phyloP scores from a whole-genome alignment of 2,329 filamentous ascomycete species.

The Leptosphaerulina australis region DNA sequence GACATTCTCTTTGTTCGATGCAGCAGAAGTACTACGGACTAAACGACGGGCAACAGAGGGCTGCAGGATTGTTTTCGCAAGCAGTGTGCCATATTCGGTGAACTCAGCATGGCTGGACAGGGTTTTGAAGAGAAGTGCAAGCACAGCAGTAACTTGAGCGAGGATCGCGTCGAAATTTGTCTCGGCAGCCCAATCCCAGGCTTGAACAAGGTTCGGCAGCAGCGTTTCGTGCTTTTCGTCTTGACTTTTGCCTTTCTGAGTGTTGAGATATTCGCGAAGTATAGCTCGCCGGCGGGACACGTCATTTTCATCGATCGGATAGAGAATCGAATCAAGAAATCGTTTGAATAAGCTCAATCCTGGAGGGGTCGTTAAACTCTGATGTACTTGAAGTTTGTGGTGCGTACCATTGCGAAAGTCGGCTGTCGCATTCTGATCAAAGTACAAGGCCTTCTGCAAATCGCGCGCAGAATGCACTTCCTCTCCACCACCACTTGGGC shows the following conservation, averaged over 20 bases:
- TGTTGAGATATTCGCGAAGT: slow-evolving; percentile 71
- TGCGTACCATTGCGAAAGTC: slow-evolving; percentile 40
- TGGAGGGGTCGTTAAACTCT: slow-evolving; percentile 44
- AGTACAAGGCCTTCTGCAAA: slow-evolving; percentile 45
- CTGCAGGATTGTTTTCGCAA: slow-evolving; percentile 82
- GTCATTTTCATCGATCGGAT: slow-evolving; percentile 60
- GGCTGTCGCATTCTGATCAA: slow-evolving; percentile 44
- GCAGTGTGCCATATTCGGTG: slow-evolving; percentile 72
- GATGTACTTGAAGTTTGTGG: background rate
- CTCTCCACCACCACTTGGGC: slow-evolving; percentile 27
- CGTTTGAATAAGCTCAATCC: slow-evolving; percentile 72
- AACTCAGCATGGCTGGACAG: slow-evolving; percentile 77
- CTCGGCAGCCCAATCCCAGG: slow-evolving; percentile 82
- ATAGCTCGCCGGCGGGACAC: slow-evolving; percentile 61
- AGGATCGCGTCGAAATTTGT: slow-evolving; percentile 80
- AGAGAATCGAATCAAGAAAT: slow-evolving; percentile 68
- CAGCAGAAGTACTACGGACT: slow-evolving; percentile 76
- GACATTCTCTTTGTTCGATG: slow-evolving; percentile 83
- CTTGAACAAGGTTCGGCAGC: slow-evolving; percentile 81
- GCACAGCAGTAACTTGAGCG: slow-evolving; percentile 77
- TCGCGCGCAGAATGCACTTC: slow-evolving; percentile 45
- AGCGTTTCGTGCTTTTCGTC: slow-evolving; percentile 67
- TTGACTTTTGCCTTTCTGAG: slow-evolving; percentile 57
- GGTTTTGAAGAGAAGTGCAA: slow-evolving; percentile 81
- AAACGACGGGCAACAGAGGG: slow-evolving; percentile 81